Evolutionary conservation across 2,329 filamentous ascomycete species (phyloP), one percentile per base, ranked within the genome.

Genomic region (Fusarium sp.): DNA sequence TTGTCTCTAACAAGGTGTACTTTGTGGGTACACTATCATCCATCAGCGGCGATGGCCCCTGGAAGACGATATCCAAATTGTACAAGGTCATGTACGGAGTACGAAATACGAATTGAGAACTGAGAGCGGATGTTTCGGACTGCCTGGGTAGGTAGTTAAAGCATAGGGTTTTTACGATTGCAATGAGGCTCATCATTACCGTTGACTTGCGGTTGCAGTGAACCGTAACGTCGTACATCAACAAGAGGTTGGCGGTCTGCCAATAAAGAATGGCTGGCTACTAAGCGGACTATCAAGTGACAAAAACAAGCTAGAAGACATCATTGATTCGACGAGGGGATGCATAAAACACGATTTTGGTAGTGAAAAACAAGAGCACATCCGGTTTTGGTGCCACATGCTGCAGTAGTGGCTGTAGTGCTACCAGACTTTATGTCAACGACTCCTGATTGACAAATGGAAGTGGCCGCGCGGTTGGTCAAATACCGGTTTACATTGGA

Each of bases 1-100:
- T 74, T 67, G 60, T 53, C 65, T 49, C 69, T 75, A 75, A 71
- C 73, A 75, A 48, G n/a, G 60, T 55, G 39, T 73, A 70, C 70
- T 42, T 54, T 34, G 56, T 62, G 58, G 58, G 42, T 42, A 53
- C 53, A n/a, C 34, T 34, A 15, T 51, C 43, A 46, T 42, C 24
- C 56, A 28, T 43, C 42, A 48, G 56, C 42, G 43, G 38, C 58
- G 26, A 62, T 26, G 38, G 19, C 58, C 58, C 58, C 58, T 62
- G 56, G 59, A 56, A 36, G 50, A 48, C 32, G 17, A 54, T 30
- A 28, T 54, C 53, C 47, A 52, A 68, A 57, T 50, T 38, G 30
- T 32, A 23, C 23, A 34, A 39, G 32, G 42, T 15, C 23, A 45
- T 32, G 20, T n/a, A n/a, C n/a, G n/a, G n/a, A n/a, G n/a, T n/a